These are phyloP conservation scores for Phyllosticta citribraziliensis DNA, from an alignment of 2,329 filamentous ascomycete species.

Conservation along the genomic window DNA sequence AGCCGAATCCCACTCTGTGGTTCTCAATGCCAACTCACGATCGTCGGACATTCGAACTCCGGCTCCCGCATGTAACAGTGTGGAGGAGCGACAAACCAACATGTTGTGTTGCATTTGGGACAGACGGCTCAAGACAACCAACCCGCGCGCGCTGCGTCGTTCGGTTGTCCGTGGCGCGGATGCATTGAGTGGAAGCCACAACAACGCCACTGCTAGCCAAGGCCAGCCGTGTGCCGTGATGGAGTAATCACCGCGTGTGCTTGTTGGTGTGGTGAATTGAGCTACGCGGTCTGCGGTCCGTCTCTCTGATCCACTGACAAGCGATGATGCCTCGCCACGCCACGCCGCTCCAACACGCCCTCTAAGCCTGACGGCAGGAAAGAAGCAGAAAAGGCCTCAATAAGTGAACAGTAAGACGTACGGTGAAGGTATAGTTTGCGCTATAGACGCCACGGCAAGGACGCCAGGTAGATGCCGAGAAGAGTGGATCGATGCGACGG, in stretches of 20 bases:
- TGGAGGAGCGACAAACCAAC: neutral
- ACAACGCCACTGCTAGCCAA: neutral
- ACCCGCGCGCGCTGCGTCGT: too few species aligned
- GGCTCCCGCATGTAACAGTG: neutral
- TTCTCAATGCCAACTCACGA: neutral
- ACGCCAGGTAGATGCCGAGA: neutral
- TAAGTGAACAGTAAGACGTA: neutral
- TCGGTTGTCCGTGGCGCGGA: neutral
- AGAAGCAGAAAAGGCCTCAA: neutral
- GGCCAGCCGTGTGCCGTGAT: neutral
- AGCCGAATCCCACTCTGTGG: neutral
- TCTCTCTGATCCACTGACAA: too few species aligned
- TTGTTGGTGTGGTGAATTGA: neutral
- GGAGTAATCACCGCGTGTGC: neutral
- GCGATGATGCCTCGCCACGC: neutral
- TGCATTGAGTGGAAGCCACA: neutral
- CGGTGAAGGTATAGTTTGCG: neutral
- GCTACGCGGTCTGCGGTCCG: neutral
- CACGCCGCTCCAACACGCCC: neutral
- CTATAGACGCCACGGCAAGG: neutral
- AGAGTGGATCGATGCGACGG: too few species aligned
- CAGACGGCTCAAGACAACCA: neutral
- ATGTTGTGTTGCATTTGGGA: too few species aligned
- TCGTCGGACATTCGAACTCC: neutral
- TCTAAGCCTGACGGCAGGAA: neutral